Conservation (phyloP, 179 eudicot species). For the Carnegiea gigantea region DNA sequence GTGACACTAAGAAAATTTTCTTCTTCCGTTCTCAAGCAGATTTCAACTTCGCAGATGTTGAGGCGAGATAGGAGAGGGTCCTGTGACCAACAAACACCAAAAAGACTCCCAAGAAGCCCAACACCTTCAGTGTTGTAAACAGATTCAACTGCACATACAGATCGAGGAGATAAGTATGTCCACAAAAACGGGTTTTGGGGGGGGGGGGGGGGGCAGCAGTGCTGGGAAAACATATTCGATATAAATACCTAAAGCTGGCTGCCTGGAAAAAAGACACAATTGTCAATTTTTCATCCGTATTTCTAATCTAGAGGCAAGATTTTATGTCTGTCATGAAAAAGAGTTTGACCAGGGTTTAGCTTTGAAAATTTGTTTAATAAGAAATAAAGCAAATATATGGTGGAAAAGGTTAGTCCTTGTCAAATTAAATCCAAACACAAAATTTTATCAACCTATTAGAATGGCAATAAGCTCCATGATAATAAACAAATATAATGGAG, state of each 20-base stretch:
- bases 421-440: background rate
- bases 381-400: background rate
- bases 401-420: background rate
- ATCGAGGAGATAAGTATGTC: background rate
- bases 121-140: conserved; percentile 74
- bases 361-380: background rate
- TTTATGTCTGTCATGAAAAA: background rate
- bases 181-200: too few species aligned
- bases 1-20: background rate
- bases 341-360: background rate
- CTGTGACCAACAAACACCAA: conserved; percentile 82
- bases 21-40: conserved; percentile 42
- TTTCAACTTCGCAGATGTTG: conserved; percentile 73
- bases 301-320: background rate
- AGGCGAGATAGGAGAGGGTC: conserved; percentile 81
- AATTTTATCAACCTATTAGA: too few species aligned
- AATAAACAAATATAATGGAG: too few species aligned
- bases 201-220: too few species aligned
- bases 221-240: background rate
- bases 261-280: background rate
- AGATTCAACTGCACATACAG: conserved; percentile 67
- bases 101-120: conserved; percentile 74
- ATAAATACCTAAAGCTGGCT: background rate
- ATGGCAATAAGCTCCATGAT: too few species aligned
- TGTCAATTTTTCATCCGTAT: background rate